phyloP scores from a whole-genome alignment of 2,329 filamentous ascomycete genomes.

The Sclerotinia borealis region DNA sequence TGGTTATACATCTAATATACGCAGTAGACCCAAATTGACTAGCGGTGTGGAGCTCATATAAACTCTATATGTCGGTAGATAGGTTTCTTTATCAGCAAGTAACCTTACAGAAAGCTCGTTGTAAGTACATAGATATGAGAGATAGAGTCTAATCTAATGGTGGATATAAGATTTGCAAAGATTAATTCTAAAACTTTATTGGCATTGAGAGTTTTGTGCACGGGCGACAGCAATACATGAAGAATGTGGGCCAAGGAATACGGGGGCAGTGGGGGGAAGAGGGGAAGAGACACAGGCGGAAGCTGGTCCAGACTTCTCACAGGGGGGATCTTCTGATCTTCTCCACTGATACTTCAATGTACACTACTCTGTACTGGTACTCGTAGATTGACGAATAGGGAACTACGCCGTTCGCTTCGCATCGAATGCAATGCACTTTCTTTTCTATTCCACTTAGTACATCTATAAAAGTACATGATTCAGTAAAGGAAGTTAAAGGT shows the following conservation, averaged over 20 bases:
- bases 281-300: neutral
- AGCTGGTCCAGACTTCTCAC: constrained; percentile 3
- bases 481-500: neutral
- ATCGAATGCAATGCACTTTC: neutral
- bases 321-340: no score
- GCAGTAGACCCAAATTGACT: neutral
- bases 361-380: no score
- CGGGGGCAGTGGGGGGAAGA: neutral
- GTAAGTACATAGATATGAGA: no score
- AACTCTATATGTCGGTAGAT: neutral
- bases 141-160: neutral
- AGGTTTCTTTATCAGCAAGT: neutral
- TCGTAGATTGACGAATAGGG: no score
- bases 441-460: neutral
- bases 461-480: neutral
- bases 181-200: neutral
- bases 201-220: neutral
- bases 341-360: neutral
- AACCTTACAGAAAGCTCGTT: neutral
- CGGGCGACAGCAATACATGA: neutral
- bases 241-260: constrained; percentile 1
- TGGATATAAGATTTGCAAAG: neutral
- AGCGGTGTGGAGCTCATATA: constrained; percentile 5
- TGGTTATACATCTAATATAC: neutral
- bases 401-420: constrained; percentile 3